These are phyloP conservation scores for Boletus rufocinnamomeus DNA, from an alignment of 768 basidiomycete species.

Conservation along the genomic window DNA sequence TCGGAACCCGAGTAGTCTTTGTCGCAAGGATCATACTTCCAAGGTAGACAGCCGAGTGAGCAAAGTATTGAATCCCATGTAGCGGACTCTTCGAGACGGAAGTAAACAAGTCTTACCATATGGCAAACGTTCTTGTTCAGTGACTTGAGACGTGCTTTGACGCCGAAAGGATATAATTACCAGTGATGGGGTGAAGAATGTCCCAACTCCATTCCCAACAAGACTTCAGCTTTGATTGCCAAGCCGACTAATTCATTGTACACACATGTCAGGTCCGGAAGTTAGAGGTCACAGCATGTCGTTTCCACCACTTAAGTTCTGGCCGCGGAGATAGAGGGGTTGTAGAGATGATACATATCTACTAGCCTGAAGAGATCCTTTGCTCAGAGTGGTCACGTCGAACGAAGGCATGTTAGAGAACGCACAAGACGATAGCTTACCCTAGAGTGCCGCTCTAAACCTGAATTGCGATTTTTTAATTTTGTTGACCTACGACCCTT, in stretches of 20 bases:
- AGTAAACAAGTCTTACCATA: not conserved
- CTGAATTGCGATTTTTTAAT: not conserved
- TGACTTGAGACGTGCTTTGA: not conserved
- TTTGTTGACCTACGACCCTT: not conserved
- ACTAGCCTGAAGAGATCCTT: not conserved
- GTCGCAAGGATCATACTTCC: not conserved
- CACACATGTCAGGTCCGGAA: not conserved
- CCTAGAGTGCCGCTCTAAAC: not conserved
- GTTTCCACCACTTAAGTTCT: not conserved
- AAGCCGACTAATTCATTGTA: not conserved
- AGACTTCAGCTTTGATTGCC: not conserved
- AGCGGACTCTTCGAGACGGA: not conserved
- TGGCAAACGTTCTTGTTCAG: not conserved
- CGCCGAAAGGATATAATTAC: not conserved
- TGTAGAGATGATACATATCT: not conserved
- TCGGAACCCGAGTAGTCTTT: not conserved
- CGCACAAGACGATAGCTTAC: not conserved
- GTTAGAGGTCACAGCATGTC: not conserved
- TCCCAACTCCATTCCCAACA: not conserved
- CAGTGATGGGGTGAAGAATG: not conserved
- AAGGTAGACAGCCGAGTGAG: not conserved
- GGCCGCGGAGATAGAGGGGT: not conserved
- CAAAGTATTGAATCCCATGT: not conserved
- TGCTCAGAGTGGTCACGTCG: not conserved
- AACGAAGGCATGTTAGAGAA: not conserved